Evolutionary conservation across 1,284 basidiomycete species (phyloP), one percentile per base, ranked within the genome.

Genomic region (Puccinia brachypodii): DNA sequence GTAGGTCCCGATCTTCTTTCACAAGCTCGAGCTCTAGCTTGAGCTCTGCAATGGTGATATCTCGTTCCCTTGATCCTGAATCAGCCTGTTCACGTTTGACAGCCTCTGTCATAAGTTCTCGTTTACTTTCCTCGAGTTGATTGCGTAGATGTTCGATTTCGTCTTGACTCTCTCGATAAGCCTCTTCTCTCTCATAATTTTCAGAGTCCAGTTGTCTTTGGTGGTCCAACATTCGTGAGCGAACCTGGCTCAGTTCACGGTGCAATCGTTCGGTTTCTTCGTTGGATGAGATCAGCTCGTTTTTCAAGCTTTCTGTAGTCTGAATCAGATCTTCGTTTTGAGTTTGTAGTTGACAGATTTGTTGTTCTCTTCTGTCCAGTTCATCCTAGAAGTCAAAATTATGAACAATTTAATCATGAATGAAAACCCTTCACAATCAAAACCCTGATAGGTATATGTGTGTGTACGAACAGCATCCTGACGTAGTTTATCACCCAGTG

Each of bases 401-500:
- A 83, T 66, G 66, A 60, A 40, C 44, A n/a, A 73, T 38, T n/a
- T n/a, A n/a, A n/a, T n/a, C n/a, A n/a, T 28, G 3, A 69, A 77
- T 28, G 6, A 75, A 68, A 19, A 28, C n/a, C 3, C 25, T 71
- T 33, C 14, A 13, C 31, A 31, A 28, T 19, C 47, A 77, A 83
- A 56, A 62, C 69, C 25, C 74, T 28, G 56, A 69, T 25, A 53
- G 22, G 6, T 66, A 66, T 36, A 47, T 81, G 62, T 64, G 82
- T 42, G 22, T 47, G 40, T 74, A 91, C 94, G 86, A 88, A 97
- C 96, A 84, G 97, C 96, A 88, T 99, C 97, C 87, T 97, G 94
- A 86, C 93, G 92, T 81, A 99, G 89, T 87, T 98, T 96, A 85
- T 95, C 96, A 56, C 95, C 95, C 36, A 99, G 89, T 4, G 94